Evolutionary conservation across 2,329 filamentous ascomycete species (phyloP).

Genomic region (Geosmithia flava): DNA sequence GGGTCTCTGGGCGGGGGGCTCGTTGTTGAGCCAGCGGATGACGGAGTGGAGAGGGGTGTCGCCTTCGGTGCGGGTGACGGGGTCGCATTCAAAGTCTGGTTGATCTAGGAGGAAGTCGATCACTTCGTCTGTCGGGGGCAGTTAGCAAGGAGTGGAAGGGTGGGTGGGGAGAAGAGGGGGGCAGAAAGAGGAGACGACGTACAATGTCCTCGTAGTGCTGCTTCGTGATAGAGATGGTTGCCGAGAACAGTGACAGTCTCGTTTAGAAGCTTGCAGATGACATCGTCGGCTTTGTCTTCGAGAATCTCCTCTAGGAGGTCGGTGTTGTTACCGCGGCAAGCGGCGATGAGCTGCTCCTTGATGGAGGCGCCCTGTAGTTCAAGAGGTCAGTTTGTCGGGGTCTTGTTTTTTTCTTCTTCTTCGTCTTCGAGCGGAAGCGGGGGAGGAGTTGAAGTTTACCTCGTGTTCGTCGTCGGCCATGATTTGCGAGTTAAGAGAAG

Average conservation of each 20-base stretch:
- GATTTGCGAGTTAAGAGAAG: not conserved
- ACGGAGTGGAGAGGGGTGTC: conserved; percentile 74
- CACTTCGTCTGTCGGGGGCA: conserved; percentile 48
- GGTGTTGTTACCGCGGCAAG: conserved; percentile 85
- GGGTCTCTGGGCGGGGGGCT: conserved; percentile 49
- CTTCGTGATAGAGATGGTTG: conserved; percentile 81
- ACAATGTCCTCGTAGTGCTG: conserved; percentile 79
- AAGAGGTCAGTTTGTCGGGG: not conserved
- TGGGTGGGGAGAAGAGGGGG: not conserved
- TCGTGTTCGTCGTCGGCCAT: conserved; percentile 24
- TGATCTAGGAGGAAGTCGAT: conserved; percentile 77
- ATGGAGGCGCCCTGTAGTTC: conserved; percentile 57
- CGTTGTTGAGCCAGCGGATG: conserved; percentile 62
- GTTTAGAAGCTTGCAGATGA: conserved; percentile 73
- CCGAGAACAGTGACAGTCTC: conserved; percentile 74
- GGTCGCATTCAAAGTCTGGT: conserved; percentile 75
- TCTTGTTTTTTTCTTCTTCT: not conserved
- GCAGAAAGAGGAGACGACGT: conserved; percentile 21
- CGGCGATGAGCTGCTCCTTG: conserved; percentile 79
- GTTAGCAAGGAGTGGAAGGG: not conserved
- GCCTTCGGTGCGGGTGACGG: conserved; percentile 54
- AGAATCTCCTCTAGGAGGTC: conserved; percentile 72
- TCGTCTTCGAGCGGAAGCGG: not conserved
- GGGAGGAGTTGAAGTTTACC: conserved; percentile 8
- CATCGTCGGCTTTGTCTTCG: conserved; percentile 43